Conservation (phyloP, 495 filamentous ascomycete genomes). For the Haplographium delicatum region DNA sequence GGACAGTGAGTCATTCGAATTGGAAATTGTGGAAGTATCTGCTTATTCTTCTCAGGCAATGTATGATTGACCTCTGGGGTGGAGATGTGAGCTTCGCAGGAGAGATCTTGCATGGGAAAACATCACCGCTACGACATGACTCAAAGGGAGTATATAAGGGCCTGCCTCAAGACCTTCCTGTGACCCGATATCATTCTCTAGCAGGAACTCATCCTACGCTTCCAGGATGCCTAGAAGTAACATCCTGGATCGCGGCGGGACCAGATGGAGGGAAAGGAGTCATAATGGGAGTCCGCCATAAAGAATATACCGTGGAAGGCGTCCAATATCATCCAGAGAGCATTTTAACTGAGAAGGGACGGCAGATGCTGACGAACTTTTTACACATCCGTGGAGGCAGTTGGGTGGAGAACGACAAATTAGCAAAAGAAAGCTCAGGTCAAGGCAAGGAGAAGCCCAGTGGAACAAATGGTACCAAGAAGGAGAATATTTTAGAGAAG, state of each 20-base stretch:
- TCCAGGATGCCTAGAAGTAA: conserved; percentile 80
- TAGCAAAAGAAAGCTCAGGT: conserved; percentile 35
- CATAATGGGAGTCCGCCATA: conserved; percentile 97
- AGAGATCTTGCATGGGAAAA: conserved; percentile 97
- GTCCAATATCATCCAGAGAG: conserved; percentile 98
- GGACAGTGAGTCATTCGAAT: conserved; percentile 60
- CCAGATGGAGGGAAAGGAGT: conserved; percentile 64
- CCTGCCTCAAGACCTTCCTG: conserved; percentile 69
- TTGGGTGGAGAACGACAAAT: conserved; percentile 71
- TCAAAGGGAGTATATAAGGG: conserved; percentile 78
- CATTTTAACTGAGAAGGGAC: conserved; percentile 85
- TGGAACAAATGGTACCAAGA: conserved; percentile 41
- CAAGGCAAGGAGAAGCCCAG: conserved; percentile 27
- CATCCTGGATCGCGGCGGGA: conserved; percentile 74
- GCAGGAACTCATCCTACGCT: conserved; percentile 89
- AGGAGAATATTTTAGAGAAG: conserved; percentile 78
- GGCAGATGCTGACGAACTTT: conserved; percentile 88
- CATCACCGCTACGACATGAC: conserved; percentile 83
- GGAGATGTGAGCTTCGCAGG: conserved; percentile 89
- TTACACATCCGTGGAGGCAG: conserved; percentile 80
- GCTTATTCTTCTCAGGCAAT: conserved; percentile 53
- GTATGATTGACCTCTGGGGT: conserved; percentile 87
- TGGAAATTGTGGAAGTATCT: neutral
- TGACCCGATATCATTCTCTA: conserved; percentile 95
- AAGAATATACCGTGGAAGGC: conserved; percentile 81